Evolutionary conservation across 192 early-diverging fungal species (phyloP).

Genomic region (Umbelopsis sp.): DNA sequence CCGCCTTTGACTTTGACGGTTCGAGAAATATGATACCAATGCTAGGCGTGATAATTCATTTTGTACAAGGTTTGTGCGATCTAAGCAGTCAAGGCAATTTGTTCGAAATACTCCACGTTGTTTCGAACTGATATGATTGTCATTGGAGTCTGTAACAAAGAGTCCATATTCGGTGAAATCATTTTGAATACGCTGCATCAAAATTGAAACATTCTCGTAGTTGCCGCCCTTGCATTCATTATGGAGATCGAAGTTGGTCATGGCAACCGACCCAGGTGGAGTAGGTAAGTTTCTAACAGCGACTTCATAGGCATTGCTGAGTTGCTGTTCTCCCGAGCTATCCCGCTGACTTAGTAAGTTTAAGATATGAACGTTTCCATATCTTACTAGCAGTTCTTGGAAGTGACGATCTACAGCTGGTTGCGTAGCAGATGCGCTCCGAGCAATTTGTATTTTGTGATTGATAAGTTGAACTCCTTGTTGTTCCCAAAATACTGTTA

Average conservation of each 20-base stretch:
- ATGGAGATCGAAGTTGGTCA: conserved; percentile 86
- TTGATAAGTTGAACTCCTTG: conserved; percentile 79
- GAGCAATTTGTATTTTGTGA: conserved; percentile 85
- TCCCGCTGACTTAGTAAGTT: conserved; percentile 79
- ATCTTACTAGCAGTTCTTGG: conserved; percentile 72
- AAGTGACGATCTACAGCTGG: conserved; percentile 82
- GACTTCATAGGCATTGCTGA: conserved; percentile 68
- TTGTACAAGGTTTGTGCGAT: conserved; percentile 94
- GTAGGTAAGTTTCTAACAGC: conserved; percentile 50
- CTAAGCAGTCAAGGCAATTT: conserved; percentile 89
- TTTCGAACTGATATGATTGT: conserved; percentile 54
- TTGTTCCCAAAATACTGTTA: conserved; percentile 94
- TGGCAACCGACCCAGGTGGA: conserved; percentile 53
- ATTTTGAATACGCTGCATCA: conserved; percentile 58
- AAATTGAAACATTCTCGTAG: conserved; percentile 68
- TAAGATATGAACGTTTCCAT: conserved; percentile 74
- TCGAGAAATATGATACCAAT: conserved; percentile 48
- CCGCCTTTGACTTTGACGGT: conserved; percentile 23
- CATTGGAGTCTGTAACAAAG: conserved; percentile 67
- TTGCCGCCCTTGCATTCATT: conserved; percentile 75
- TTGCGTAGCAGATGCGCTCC: conserved; percentile 79
- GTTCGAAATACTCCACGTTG: conserved; percentile 89
- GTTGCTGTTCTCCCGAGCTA: conserved; percentile 64
- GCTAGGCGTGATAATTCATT: conserved; percentile 66
- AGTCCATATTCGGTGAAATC: conserved; percentile 65